Base-by-base conservation (phyloP, 2,329 filamentous ascomycete species). In the Tolypocladium nubicola region DNA sequence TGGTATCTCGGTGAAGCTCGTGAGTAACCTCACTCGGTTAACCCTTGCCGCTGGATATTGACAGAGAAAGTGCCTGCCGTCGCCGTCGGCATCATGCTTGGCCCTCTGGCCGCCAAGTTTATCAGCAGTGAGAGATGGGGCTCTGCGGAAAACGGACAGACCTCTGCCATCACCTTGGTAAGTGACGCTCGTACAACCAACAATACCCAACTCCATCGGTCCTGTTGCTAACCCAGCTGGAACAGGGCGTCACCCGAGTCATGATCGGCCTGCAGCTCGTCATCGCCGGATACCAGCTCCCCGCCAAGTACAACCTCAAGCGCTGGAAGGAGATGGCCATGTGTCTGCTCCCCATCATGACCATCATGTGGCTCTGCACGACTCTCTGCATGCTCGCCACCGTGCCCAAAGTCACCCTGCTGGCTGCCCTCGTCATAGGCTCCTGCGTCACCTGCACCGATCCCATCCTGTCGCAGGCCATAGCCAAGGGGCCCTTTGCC, bases 201-300 rank as follows among this genome's bases (percentile, higher is more conserved):
- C 7, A 6, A 43, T n/a, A 3, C 40, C 4, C 40, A 21, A 11
- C 19, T 3, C n/a, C 13, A 13, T 43, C 40, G 40, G n/a, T 9
- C 3, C 4, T 43, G 40, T 13, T 39, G 13, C 40, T 19, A 14
- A 52, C 3, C 2, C 7, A 16, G 11, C 50, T 5, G 19, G 14
- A 19, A n/a, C 52, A 71, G 70, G 78, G 77, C 14, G 63, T 85
- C 9, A 76, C 76, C 60, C 76, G 83, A n/a, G 72, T 86, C 35
- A 80, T 85, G 58, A 84, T 86, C 57, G 81, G 82, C 4, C 75
- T 85, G 2, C 82, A 86, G 61, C 73, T 85, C n/a, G 74, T 85
- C 40, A 85, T 85, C 58, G 82, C 81, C 2, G 83, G 83, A 33
- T 85, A 81, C 61, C 81, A 86, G 63, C 70, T 86, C 1, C 83